A percentile compares a stretch with the other conserved stretches of the same genome.
phyloP scores from a whole-genome alignment of 768 basidiomycete species.

The Udeniomyces megalosporus region DNA sequence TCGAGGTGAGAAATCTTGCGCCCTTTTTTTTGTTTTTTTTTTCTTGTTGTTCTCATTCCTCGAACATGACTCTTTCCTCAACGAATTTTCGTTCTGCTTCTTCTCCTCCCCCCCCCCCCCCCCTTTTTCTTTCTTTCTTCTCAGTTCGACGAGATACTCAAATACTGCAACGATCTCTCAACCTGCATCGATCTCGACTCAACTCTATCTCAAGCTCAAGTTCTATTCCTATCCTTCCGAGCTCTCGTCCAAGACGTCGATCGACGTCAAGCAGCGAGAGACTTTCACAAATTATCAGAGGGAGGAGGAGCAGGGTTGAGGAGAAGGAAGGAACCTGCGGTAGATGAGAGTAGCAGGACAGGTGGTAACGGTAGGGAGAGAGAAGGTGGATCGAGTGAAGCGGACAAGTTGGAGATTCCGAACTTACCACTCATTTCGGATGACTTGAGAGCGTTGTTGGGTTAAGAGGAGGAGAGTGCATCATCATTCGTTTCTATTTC shows the following conservation, averaged over 20 bases:
- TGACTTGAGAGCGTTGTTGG: constrained; percentile 2
- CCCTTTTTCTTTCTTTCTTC: background rate
- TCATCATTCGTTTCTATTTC: background rate
- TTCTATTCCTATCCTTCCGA: constrained; percentile 80
- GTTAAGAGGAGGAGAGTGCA: background rate
- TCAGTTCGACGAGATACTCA: constrained; percentile 67
- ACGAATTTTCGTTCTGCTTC: background rate
- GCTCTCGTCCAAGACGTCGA: constrained; percentile 81
- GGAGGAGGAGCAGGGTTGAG: background rate
- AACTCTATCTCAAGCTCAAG: constrained; percentile 90
- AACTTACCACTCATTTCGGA: constrained; percentile 11
- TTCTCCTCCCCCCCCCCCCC: background rate
- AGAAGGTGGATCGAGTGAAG: background rate
- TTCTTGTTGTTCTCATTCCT: background rate
- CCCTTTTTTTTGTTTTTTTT: background rate
- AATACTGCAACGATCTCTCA: constrained; percentile 77
- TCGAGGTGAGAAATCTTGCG: constrained; percentile 32
- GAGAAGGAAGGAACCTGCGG: background rate
- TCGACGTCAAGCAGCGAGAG: constrained; percentile 27
- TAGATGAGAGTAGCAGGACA: background rate
- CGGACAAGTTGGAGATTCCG: constrained; percentile 8
- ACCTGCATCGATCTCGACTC: constrained; percentile 70
- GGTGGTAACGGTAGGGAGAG: too few relatives aligned
- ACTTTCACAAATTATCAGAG: background rate
- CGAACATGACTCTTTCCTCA: background rate